Evolutionary conservation across 257 asterid species (phyloP), one percentile per base, ranked within the genome.

Genomic region (Anisodus acutangulus): DNA sequence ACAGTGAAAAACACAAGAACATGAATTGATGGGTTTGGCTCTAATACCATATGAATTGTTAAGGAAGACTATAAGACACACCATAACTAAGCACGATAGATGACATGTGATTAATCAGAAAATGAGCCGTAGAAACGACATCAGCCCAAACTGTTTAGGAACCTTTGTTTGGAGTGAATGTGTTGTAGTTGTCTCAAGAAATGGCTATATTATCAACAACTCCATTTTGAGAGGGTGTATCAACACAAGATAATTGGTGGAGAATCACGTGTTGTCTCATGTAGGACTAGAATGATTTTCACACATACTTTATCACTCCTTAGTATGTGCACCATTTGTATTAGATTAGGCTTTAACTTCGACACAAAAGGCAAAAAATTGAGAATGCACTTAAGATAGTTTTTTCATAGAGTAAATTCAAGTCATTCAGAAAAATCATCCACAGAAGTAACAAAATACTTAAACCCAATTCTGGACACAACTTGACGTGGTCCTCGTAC

Each of bases 191-290:
- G 22, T 67, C 51, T 67, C 22, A 67, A 4, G 76, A 9, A 67
- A 67, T 12, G 47, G 74, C 19, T 67, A 67, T 67, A 58, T 37
- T 67, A 5, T 67, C 22, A 67, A 67, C 76, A 67, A 8, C 13
- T 37, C 76, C 3, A 1, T 37, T 67, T 13, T 37, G 76, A 13
- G 26, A 68, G 76, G 51, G 17, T 7, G 6, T 37, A 37, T 35
- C 22, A 67, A 37, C 51, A 13, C 22, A 4, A 67, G 74, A 67
- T 67, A 49, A 39, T 67, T 67, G 22, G 74, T 35, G 74, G 74
- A 67, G 71, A 35, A 67, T 13, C 74, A 67, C 6, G 17, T 13
- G 74, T 35, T 67, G 74, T 67, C 74, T 67, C 49, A 67, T 67
- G 74, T 67, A 19, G 0, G 41, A 35, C 51, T 67, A 13, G 37